These are phyloP conservation scores for Lyophyllum shimeji DNA, from an alignment of 768 basidiomycete species.

Conservation along the genomic window DNA sequence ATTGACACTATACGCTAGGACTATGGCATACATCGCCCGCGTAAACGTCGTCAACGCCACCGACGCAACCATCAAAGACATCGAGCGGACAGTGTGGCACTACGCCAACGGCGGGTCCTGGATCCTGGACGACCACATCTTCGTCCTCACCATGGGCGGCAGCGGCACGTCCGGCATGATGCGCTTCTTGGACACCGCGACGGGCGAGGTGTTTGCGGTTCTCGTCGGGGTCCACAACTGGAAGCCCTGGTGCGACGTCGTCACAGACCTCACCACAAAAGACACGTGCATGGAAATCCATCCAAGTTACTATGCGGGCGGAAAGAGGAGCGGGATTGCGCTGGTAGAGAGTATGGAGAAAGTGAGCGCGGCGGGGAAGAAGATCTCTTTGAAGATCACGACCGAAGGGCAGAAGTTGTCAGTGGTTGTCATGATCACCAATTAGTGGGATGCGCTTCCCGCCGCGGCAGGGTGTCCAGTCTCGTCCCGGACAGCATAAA, in stretches of 20 bases:
- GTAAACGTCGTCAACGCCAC: background rate
- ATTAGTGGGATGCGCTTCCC: too few species aligned
- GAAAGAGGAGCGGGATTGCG: background rate
- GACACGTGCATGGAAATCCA: slow-evolving; percentile 26
- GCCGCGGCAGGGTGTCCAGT: too few species aligned
- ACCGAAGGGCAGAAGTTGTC: background rate
- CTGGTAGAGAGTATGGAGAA: background rate
- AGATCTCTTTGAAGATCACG: background rate
- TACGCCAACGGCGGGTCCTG: slow-evolving; percentile 34
- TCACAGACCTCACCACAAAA: slow-evolving; percentile 25
- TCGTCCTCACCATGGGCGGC: slow-evolving; percentile 31
- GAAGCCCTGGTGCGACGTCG: slow-evolving; percentile 37
- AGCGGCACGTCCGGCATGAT: slow-evolving; percentile 41
- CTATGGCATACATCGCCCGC: background rate
- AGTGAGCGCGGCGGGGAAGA: background rate
- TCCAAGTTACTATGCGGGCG: slow-evolving; percentile 23
- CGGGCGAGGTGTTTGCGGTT: slow-evolving; percentile 30
- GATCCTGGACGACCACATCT: slow-evolving; percentile 17
- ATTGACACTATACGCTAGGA: background rate
- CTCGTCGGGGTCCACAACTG: slow-evolving; percentile 39
- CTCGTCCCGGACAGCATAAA: background rate
- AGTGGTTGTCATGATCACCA: background rate
- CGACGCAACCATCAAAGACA: slow-evolving; percentile 21
- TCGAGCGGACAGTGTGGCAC: slow-evolving; percentile 33
- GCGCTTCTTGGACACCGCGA: slow-evolving; percentile 25